Base-by-base conservation (phyloP, 192 early-diverging fungal genomes). In the Podila epigama region DNA sequence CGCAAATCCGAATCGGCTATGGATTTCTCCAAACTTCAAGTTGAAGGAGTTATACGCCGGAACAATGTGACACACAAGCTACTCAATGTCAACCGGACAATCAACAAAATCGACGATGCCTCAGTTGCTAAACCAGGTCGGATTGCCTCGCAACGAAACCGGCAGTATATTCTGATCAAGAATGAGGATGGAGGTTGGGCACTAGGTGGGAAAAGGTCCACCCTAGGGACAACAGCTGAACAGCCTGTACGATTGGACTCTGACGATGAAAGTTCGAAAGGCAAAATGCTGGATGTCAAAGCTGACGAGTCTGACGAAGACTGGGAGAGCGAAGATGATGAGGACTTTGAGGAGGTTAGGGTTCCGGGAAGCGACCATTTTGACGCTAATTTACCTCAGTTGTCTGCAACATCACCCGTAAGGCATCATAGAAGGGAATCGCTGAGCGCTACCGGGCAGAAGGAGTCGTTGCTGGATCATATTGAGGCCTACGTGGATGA, bases 11-110 rank as follows among this genome's bases (percentile, higher is more conserved):
- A 84, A 11, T 94, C 86, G 2, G 85, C 95, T 0, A 66, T 92
- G 48, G 96, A 99, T 63, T 99, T 99, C 79, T 95, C 93, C 54
- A 86, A 90, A 50, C 81, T 92, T 48, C 98, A 99, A 68, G 97
- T 99, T 64, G 77, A 92, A 22, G 81, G 92, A 20, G 83, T 98
- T 16, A 88, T 94, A 18, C 88, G 90, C 39, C 80, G 98, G 28
- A 97, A 97, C 72, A 85, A 84, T 32, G 83, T 97, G 52, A 99
- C 93, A 4, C 93, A 97, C 67, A 88, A 90, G 59, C 44, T 80
- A 33, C 75, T 84, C 37, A 66, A 80, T 10, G 84, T 84, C 37
- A 89, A 87, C 51, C 79, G 78, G 34, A 42, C 69, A 5, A 77
- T 79, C 51, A 80, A 62, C 39, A 66, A 63, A n/a, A 32, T 68